phyloP scores from a whole-genome alignment of 2,329 filamentous ascomycete species.

The Aspergillus spinulosporus region DNA sequence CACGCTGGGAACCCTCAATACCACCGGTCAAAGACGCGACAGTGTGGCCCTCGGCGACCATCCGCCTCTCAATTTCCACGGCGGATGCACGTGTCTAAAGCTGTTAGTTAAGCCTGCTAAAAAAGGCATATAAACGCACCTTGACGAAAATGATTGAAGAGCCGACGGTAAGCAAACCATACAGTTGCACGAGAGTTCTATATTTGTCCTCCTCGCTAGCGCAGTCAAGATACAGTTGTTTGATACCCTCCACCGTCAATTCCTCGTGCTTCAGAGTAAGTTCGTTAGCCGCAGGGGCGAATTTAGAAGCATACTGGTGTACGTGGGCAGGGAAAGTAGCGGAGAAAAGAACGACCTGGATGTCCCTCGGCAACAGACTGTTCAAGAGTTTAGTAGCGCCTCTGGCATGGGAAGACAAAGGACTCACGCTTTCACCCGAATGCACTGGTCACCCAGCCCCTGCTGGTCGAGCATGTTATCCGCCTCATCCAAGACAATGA shows the following conservation, averaged over 20 bases:
- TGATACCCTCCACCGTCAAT: constrained; percentile 94
- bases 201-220: constrained; percentile 81
- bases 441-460: constrained; percentile 91
- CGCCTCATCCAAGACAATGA: constrained; percentile 92
- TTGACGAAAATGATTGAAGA: constrained; percentile 98
- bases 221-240: constrained; percentile 97
- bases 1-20: constrained; percentile 79
- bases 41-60: constrained; percentile 86
- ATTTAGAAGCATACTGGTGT: constrained; percentile 76
- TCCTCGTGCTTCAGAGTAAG: constrained; percentile 88
- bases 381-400: constrained; percentile 3
- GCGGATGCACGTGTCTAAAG: constrained; percentile 79
- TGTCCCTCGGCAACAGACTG: constrained; percentile 69
- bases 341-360: constrained; percentile 94
- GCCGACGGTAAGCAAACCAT: constrained; percentile 92
- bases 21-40: constrained; percentile 88
- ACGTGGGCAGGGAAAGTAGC: constrained; percentile 90
- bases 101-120: constrained; percentile 21
- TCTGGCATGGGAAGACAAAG: not conserved
- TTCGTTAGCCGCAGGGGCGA: constrained; percentile 81
- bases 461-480: constrained; percentile 99
- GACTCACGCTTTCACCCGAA: constrained; percentile 78
- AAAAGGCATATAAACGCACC: constrained; percentile 50
- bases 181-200: constrained; percentile 83
- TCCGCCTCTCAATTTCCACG: constrained; percentile 77